Percentiles rank a stretch among this genome's conserved stretches.
Conservation (phyloP, 768 basidiomycete genomes). For the Tubosaeta brunneosetosa region DNA sequence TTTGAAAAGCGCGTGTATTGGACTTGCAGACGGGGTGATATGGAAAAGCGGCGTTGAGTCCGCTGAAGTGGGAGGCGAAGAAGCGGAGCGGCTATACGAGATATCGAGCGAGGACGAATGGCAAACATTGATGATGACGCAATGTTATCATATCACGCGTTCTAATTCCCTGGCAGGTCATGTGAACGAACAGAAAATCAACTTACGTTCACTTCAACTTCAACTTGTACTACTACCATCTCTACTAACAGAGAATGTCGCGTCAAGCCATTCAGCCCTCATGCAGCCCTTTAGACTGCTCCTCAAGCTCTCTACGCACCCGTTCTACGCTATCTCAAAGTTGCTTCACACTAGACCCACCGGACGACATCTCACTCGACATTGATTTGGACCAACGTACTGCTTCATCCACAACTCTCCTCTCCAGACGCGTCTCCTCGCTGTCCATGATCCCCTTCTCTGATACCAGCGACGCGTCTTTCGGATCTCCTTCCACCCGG, state of each 20-base stretch:
- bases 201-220: conserved; percentile 25
- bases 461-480: conserved; percentile 8
- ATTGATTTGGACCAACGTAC: conserved; percentile 16
- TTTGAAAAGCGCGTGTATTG: conserved; percentile 29
- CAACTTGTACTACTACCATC: conserved; percentile 24
- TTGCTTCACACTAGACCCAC: conserved; percentile 1
- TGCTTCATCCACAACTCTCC: conserved; percentile 20
- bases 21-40: conserved; percentile 13
- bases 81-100: not conserved
- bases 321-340: conserved; percentile 3
- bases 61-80: not conserved
- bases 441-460: not conserved
- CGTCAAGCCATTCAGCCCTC: conserved; percentile 1
- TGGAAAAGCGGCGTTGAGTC: conserved; percentile 16
- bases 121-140: conserved; percentile 6
- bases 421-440: conserved; percentile 14
- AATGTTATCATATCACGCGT: not conserved
- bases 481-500: not conserved
- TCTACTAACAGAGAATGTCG: conserved; percentile 12
- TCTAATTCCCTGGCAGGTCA: conserved; percentile 9
- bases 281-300: not conserved
- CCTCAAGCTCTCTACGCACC: conserved; percentile 1
- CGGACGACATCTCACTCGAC: conserved; percentile 10
- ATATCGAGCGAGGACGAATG: not conserved
- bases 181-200: conserved; percentile 12